Percentiles rank a stretch among this genome's conserved stretches.
These are phyloP conservation scores for Chrysoporthe austroafricana DNA, from an alignment of 2,329 filamentous ascomycete genomes.

Conservation along the genomic window DNA sequence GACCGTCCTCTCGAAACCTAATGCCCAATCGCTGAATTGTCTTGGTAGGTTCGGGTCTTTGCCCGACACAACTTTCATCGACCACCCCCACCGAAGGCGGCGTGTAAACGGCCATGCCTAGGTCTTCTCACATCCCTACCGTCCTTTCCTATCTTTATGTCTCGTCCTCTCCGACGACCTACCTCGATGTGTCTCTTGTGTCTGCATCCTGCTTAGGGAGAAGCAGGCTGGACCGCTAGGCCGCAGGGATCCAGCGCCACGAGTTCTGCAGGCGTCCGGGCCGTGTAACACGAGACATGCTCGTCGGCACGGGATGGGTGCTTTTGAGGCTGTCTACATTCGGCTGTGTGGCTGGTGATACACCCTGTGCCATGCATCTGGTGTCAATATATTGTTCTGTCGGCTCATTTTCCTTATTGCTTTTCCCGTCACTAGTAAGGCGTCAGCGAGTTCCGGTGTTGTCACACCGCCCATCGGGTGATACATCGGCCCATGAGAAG, in stretches of 20 bases:
- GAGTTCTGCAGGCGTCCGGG: background rate
- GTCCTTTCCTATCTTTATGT: background rate
- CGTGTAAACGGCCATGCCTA: background rate
- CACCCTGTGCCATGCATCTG: background rate
- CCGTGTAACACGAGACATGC: background rate
- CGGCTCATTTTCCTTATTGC: background rate
- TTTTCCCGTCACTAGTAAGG: background rate
- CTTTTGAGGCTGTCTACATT: background rate
- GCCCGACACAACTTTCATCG: background rate
- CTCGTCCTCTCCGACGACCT: background rate
- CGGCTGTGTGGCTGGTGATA: background rate
- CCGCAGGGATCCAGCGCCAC: background rate
- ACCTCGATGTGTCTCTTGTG: background rate
- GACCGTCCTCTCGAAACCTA: background rate
- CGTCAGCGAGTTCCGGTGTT: background rate
- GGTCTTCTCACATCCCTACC: background rate
- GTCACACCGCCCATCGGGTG: slow-evolving; percentile 2
- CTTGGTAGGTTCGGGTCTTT: background rate
- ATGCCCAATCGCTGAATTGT: background rate
- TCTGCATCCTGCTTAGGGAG: background rate
- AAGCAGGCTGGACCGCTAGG: background rate
- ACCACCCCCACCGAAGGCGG: background rate
- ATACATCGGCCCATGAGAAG: background rate
- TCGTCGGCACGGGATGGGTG: background rate
- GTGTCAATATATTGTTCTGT: background rate